Evolutionary conservation across 1,139 yeast species (phyloP).

Genomic region (Geotrichum europaeum): DNA sequence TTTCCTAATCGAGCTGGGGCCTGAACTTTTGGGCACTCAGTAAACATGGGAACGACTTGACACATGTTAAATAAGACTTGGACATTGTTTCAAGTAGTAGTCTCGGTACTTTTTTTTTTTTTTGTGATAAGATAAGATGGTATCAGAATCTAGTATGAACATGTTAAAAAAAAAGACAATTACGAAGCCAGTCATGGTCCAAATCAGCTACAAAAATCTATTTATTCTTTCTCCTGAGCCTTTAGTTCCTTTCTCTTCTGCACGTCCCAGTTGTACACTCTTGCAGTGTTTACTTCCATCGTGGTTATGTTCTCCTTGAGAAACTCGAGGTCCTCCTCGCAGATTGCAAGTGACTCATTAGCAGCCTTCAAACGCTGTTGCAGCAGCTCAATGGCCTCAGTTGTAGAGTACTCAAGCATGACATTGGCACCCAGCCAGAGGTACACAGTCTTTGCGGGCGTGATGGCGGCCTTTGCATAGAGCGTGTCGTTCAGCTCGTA

Average conservation of each 20-base stretch:
- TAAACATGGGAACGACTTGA: neutral
- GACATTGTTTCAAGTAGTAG: neutral
- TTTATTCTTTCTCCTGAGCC: slow-evolving; percentile 18
- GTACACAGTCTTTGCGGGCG: slow-evolving; percentile 58
- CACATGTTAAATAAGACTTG: neutral
- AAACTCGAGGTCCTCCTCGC: slow-evolving; percentile 82
- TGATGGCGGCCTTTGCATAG: slow-evolving; percentile 72
- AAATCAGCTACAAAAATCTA: neutral
- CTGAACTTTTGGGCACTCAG: neutral
- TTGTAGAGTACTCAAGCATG: slow-evolving; percentile 89
- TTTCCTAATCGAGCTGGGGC: neutral
- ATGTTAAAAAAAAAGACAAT: neutral
- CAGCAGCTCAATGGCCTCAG: slow-evolving; percentile 74
- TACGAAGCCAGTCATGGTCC: neutral
- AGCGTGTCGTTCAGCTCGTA: slow-evolving; percentile 91
- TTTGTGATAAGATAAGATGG: neutral
- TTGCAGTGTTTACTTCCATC: slow-evolving; percentile 95
- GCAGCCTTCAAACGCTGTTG: slow-evolving; percentile 59
- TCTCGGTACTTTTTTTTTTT: neutral
- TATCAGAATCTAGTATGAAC: neutral
- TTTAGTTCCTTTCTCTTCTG: slow-evolving; percentile 57
- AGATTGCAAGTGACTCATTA: slow-evolving; percentile 48
- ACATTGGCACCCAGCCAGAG: slow-evolving; percentile 95
- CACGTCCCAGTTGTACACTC: slow-evolving; percentile 94
- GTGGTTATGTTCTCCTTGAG: slow-evolving; percentile 91